Percentiles rank a stretch among this genome's conserved stretches.
phyloP scores from a whole-genome alignment of 2,329 filamentous ascomycete genomes.

The Periglandula ipomoeae region DNA sequence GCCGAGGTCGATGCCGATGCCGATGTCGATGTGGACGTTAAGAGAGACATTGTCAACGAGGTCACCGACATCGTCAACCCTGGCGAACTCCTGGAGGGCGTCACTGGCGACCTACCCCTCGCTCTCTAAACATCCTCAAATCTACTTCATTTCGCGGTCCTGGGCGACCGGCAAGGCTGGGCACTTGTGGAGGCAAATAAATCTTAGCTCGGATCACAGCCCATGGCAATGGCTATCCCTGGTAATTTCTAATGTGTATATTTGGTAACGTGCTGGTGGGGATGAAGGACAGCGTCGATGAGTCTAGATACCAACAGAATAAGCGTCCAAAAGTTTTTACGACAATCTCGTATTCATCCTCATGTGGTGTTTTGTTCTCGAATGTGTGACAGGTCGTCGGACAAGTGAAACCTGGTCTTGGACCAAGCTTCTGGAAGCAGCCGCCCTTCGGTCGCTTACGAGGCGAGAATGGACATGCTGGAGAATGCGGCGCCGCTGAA shows the following conservation, averaged over 20 bases:
- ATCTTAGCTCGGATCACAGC: not conserved
- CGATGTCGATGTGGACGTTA: not conserved
- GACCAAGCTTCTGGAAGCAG: no score
- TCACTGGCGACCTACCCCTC: not conserved
- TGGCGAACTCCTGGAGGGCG: not conserved
- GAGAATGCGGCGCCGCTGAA: no score
- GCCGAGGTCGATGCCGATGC: not conserved
- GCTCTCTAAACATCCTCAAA: not conserved
- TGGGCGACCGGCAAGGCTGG: not conserved
- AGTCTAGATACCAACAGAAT: not conserved
- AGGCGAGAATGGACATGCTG: no score
- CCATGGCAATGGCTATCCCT: not conserved
- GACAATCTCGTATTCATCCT: no score
- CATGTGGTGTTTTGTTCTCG: no score
- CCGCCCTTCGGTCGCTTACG: no score
- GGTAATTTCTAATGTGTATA: not conserved
- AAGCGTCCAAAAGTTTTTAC: not conserved
- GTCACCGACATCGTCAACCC: not conserved
- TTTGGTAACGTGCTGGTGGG: not conserved
- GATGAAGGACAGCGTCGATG: not conserved
- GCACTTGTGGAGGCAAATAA: not conserved
- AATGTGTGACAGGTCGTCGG: not conserved
- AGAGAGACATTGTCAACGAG: not conserved
- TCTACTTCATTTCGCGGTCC: not conserved
- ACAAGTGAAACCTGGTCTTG: no score